Base-by-base conservation (phyloP, 305 asterid species). In the Fraxinus baroniana region DNA sequence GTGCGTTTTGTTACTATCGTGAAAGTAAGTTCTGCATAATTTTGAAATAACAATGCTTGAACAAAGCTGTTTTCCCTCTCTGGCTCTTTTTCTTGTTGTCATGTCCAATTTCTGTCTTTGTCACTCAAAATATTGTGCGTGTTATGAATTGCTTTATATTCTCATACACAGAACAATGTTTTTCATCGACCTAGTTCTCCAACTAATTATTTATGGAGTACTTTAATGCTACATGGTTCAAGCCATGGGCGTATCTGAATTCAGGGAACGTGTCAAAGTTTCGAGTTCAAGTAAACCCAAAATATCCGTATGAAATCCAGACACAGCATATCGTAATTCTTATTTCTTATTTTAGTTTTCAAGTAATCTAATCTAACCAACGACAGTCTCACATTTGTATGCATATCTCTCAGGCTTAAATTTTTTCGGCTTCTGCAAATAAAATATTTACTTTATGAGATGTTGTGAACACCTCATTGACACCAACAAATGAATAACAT, bases 1-100 rank as follows among this genome's bases (percentile, higher is more conserved):
- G 97, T 52, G 96, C 97, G 13, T 88, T 93, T 85, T 83, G 83
- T 60, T 88, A 85, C 87, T 94, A 92, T 86, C 82, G 78, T 60
- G 89, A 91, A 76, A 91, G 98, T 94, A 90, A 89, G 95, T 46
- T 28, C 36, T 24, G 62, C 35, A 3, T 9, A 2, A 28, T 36
- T 9, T 80, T 77, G 30, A 26, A 22, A 36, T 17, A 78, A 73
- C 36, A n/a, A 28, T 75, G 60, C 26, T 52, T 22, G 77, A 9
- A 39, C 17, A 72, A 6, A 80, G 10, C 46, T 46, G 22, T 55
- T 77, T 78, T 36, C 72, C 5, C 46, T 20, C 52, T 57, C 22
- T 9, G 68, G 76, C 62, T 13, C 24, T 75, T 20, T 20, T 30
- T 33, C 39, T 32, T 15, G 5, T n/a, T 64, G 3, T 24, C 73